Base-by-base conservation (phyloP, 2,329 filamentous ascomycete species). In the Talaromyces sp. region DNA sequence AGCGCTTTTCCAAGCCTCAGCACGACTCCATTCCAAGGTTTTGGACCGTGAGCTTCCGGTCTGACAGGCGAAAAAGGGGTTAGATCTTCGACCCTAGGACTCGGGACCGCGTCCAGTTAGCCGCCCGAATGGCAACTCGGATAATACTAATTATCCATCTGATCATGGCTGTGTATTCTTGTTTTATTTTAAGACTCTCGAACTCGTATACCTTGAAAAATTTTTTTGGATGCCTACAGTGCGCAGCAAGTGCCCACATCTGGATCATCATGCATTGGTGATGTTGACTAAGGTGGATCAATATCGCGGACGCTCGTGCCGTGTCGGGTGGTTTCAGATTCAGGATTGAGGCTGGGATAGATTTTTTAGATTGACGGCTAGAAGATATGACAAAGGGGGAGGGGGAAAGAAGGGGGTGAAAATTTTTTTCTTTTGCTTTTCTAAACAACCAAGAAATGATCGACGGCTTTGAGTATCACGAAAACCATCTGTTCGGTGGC, bases 271-370 rank as follows among this genome's bases (percentile, higher is more conserved):
- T n/a, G n/a, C n/a, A 27, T 27, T 27, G 24, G 24, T 27, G 24
- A 27, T 27, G 24, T 27, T 42, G 40, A 42, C 40, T 42, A 49
- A 54, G 49, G 58, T 63, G 60, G 63, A 59, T 49, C 51, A 27
- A 27, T 9, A 9, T 27, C 24, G 24, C 9, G 53, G 54, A 57
- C 55, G 58, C 56, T 53, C 61, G 62, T 58, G 61, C 59, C 60
- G 60, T 58, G 55, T 27, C 24, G 24, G 24, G 4, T 27, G 24
- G 24, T 27, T 62, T 45, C 52, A 47, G 65, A 67, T 68, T 67
- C 66, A 69, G 62, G 59, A 57, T 59, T 46, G 53, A 64, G 62
- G 54, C 55, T 60, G 62, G 63, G 66, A 63, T n/a, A 5, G 14
- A 11, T 6, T 27, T 27, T 27, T 27, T 27, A 27, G 24, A 27